Conservation (phyloP, 2,329 filamentous ascomycete species). For the Paecilomyces sp. region DNA sequence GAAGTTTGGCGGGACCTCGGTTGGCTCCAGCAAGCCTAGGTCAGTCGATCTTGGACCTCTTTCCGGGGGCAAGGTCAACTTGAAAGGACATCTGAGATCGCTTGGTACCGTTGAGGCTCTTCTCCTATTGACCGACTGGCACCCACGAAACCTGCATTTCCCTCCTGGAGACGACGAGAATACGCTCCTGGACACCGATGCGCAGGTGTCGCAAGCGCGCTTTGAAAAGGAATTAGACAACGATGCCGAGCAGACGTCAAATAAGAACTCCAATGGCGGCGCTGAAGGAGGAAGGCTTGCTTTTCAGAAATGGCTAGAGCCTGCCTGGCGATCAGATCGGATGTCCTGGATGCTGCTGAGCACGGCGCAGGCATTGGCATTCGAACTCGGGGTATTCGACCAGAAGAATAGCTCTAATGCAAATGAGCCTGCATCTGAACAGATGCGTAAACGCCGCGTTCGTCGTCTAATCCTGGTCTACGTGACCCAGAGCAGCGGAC, state of each 20-base stretch:
- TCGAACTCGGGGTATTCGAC: conserved; percentile 93
- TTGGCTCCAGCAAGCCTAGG: conserved; percentile 57
- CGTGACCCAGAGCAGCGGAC: conserved; percentile 84
- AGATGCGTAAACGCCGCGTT: conserved; percentile 74
- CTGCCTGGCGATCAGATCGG: conserved; percentile 86
- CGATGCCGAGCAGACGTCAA: conserved; percentile 33
- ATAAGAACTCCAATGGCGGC: conserved; percentile 47
- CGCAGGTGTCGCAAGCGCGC: conserved; percentile 60
- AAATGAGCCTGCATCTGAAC: conserved; percentile 47
- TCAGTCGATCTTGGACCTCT: conserved; percentile 58
- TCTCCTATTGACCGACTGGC: conserved; percentile 94
- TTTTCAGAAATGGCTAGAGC: conserved; percentile 91
- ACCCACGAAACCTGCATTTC: conserved; percentile 89
- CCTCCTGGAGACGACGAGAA: conserved; percentile 64
- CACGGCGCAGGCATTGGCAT: conserved; percentile 80
- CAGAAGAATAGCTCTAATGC: conserved; percentile 66
- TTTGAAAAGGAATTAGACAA: conserved; percentile 39
- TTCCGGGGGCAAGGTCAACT: conserved; percentile 37
- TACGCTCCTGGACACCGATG: conserved; percentile 60
- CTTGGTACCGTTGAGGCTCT: conserved; percentile 91
- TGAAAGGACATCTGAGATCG: conserved; percentile 75
- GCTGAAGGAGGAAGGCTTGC: conserved; percentile 73
- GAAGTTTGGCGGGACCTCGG: conserved; percentile 72
- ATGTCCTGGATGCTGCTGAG: conserved; percentile 98
- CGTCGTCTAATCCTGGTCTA: conserved; percentile 85